A percentile compares a stretch with the other conserved stretches of the same genome.
Conservation (phyloP, 2,329 filamentous ascomycete genomes). For the Trichoderma brevicompactum region DNA sequence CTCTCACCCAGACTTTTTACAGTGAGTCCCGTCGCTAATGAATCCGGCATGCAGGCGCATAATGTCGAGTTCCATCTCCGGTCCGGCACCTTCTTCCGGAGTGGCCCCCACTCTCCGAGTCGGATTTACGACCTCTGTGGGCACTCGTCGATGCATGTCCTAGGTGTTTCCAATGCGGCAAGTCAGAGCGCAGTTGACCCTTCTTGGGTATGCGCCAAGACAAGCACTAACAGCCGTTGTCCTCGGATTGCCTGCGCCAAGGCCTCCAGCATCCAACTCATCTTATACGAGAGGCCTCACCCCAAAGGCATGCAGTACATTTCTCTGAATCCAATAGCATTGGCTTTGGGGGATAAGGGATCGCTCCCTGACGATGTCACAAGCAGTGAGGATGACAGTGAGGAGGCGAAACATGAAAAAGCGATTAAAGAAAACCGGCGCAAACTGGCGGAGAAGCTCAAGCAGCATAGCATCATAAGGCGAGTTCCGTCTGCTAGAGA, state of each 20-base stretch:
- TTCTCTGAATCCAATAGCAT: conserved; percentile 83
- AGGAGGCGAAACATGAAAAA: conserved; percentile 69
- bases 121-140: conserved; percentile 86
- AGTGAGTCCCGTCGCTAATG: conserved; percentile 1
- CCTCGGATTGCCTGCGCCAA: conserved; percentile 76
- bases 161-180: conserved; percentile 77
- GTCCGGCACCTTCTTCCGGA: conserved; percentile 80
- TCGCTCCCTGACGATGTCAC: conserved; percentile 43
- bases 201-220: conserved; percentile 69
- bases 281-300: conserved; percentile 84
- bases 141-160: conserved; percentile 78
- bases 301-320: conserved; percentile 95
- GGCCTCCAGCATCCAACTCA: conserved; percentile 78
- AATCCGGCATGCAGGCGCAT: conserved; percentile 57
- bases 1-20: not conserved
- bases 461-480: conserved; percentile 81
- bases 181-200: conserved; percentile 59
- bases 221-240: conserved; percentile 54
- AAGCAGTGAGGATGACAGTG: conserved; percentile 57
- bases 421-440: conserved; percentile 62
- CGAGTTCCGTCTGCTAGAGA: conserved; percentile 82
- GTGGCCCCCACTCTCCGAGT: conserved; percentile 76
- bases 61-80: conserved; percentile 88
- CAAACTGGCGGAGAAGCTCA: conserved; percentile 81
- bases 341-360: conserved; percentile 78